Evolutionary conservation across 164 flowering plant genomes (phyloP).

Genomic region (Buxus sempervirens): DNA sequence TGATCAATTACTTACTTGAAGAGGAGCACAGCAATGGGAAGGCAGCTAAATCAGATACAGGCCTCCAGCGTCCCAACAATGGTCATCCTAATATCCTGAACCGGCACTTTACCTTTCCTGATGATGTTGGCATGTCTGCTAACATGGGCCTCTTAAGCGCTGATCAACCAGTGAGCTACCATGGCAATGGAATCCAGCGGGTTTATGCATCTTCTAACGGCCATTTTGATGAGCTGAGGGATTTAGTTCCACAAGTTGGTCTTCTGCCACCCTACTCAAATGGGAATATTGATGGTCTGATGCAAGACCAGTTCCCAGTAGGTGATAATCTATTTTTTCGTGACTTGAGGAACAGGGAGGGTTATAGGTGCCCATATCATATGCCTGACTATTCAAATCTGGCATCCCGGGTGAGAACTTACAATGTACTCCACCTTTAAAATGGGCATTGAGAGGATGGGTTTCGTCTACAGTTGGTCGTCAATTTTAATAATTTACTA

Average conservation of each 20-base stretch:
- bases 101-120: slow-evolving; percentile 52
- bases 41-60: slow-evolving; percentile 16
- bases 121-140: slow-evolving; percentile 34
- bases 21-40: slow-evolving; percentile 60
- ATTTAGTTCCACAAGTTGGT: slow-evolving; percentile 42
- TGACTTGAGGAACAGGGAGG: slow-evolving; percentile 38
- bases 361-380: slow-evolving; percentile 48
- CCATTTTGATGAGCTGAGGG: slow-evolving; percentile 39
- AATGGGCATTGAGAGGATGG: slow-evolving; percentile 46
- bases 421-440: slow-evolving; percentile 60
- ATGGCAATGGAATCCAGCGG: slow-evolving; percentile 46
- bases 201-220: slow-evolving; percentile 36
- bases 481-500: slow-evolving; percentile 36
- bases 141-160: slow-evolving; percentile 46
- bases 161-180: slow-evolving; percentile 41
- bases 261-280: slow-evolving; percentile 36
- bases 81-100: slow-evolving; percentile 38
- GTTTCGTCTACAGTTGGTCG: slow-evolving; percentile 7
- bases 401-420: slow-evolving; percentile 58
- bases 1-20: slow-evolving; percentile 83
- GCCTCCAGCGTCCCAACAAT: slow-evolving; percentile 26
- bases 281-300: slow-evolving; percentile 60
- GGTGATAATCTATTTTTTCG: too few relatives aligned
- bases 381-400: slow-evolving; percentile 55
- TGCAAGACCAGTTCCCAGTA: slow-evolving; percentile 60